Percentiles rank a stretch among this genome's conserved stretches.
Evolutionary conservation across 2,329 filamentous ascomycete species (phyloP).

Genomic region (Pyrenochaeta sp.): DNA sequence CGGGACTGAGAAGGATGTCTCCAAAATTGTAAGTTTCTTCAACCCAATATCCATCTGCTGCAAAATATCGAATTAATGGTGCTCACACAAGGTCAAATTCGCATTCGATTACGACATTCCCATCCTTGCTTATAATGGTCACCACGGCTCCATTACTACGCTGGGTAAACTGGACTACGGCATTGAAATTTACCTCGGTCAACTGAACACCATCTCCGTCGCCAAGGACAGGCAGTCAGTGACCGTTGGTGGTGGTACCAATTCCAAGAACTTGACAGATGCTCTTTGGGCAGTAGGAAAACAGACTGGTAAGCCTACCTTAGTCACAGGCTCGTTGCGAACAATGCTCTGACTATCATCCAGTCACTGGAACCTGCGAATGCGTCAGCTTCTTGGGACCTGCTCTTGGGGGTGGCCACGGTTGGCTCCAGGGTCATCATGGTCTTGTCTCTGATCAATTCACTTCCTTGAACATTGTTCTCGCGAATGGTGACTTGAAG

Average conservation of each 20-base stretch:
- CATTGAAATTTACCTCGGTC: slow-evolving; percentile 60
- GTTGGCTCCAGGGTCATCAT: slow-evolving; percentile 62
- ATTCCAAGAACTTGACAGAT: slow-evolving; percentile 58
- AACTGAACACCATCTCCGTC: slow-evolving; percentile 56
- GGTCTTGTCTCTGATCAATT: slow-evolving; percentile 65
- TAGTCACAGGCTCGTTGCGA: not conserved
- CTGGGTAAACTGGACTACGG: slow-evolving; percentile 60
- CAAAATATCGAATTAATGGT: not conserved
- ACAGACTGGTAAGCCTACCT: slow-evolving; percentile 53
- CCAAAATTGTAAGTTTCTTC: slow-evolving; percentile 25
- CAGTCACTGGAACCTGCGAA: slow-evolving; percentile 55
- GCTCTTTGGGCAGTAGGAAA: slow-evolving; percentile 61
- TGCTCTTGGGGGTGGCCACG: slow-evolving; percentile 66
- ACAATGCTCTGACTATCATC: not conserved
- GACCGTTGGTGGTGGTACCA: slow-evolving; percentile 60
- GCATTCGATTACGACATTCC: slow-evolving; percentile 58
- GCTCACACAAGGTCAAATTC: slow-evolving; percentile 54
- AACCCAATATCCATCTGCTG: not conserved
- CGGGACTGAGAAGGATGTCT: slow-evolving; percentile 29
- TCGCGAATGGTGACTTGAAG: slow-evolving; percentile 58
- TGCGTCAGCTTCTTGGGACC: slow-evolving; percentile 60
- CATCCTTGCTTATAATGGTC: slow-evolving; percentile 63
- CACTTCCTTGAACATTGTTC: slow-evolving; percentile 61
- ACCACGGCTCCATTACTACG: slow-evolving; percentile 61
- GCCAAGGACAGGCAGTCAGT: slow-evolving; percentile 55